These are phyloP conservation scores for Nitzschia putrida DNA, from an alignment of 108 stramenopile species.

Conservation along the genomic window DNA sequence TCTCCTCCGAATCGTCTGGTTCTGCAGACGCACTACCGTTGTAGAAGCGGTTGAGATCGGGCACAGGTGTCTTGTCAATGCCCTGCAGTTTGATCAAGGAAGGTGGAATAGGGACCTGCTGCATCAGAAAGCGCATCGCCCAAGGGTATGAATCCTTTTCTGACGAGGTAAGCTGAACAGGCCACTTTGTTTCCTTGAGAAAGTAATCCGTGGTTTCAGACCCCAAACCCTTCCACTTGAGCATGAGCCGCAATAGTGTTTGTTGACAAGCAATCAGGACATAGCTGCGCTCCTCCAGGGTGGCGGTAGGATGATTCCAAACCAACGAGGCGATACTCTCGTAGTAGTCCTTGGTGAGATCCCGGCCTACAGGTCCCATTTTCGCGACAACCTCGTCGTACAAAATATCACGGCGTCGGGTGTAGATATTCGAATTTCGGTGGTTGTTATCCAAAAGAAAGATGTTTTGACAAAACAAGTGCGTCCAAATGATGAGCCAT, in stretches of 20 bases:
- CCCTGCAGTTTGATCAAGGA: not conserved
- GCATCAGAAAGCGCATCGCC: slow-evolving; percentile 24
- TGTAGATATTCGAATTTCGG: slow-evolving; percentile 5
- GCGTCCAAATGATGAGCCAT: slow-evolving; percentile 21
- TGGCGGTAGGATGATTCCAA: slow-evolving; percentile 16
- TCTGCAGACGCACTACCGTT: no score
- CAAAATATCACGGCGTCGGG: slow-evolving; percentile 24
- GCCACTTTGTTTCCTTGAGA: slow-evolving; percentile 28
- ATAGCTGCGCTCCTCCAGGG: slow-evolving; percentile 31
- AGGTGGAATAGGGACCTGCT: slow-evolving; percentile 15
- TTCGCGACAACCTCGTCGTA: slow-evolving; percentile 15
- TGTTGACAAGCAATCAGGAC: slow-evolving; percentile 41
- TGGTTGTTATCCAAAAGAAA: slow-evolving; percentile 32
- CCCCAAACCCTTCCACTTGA: slow-evolving; percentile 27
- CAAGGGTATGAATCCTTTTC: slow-evolving; percentile 19
- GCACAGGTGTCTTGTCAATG: no score
- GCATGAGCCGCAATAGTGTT: slow-evolving; percentile 33
- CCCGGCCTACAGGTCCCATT: slow-evolving; percentile 10
- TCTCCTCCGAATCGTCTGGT: no score
- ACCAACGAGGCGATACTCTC: slow-evolving; percentile 9
- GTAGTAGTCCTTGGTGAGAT: slow-evolving; percentile 29
- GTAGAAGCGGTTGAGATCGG: no score
- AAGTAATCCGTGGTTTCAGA: slow-evolving; percentile 13
- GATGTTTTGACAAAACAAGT: slow-evolving; percentile 18
- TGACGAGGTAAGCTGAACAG: not conserved